Evolutionary conservation across 305 asterid species (phyloP).

Genomic region (Rubia balearica): DNA sequence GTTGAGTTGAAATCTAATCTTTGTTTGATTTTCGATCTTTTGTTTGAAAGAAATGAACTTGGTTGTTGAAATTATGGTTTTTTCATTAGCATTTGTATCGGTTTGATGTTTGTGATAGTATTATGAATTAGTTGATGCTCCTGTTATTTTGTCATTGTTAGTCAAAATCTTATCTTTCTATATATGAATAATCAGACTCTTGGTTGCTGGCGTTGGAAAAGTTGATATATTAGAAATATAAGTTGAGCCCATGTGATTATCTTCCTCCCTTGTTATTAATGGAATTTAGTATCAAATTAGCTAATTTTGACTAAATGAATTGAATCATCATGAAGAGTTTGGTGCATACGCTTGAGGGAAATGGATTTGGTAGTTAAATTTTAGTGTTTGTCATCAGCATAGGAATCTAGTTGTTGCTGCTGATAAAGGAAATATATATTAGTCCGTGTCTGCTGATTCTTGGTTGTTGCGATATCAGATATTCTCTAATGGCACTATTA

Average conservation of each 20-base stretch:
- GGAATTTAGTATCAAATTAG: neutral
- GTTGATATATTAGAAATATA: neutral
- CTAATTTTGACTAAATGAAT: constrained; percentile 1
- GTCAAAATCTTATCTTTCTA: neutral
- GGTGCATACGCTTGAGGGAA: neutral
- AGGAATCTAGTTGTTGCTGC: neutral
- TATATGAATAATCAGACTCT: no score
- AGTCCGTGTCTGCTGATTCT: neutral
- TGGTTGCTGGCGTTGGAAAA: neutral
- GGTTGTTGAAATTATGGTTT: neutral
- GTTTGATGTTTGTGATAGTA: neutral
- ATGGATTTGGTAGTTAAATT: neutral
- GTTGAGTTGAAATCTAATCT: constrained; percentile 28
- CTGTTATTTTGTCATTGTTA: no score
- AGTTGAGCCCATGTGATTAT: no score
- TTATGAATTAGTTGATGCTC: no score
- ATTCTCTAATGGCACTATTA: neutral
- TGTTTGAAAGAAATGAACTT: neutral
- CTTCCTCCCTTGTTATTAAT: neutral
- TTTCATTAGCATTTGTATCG: neutral
- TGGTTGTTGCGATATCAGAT: neutral
- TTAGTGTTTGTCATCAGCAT: neutral
- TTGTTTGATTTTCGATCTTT: neutral
- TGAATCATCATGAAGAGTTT: neutral
- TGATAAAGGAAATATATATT: neutral